Conservation (phyloP, 768 basidiomycete genomes). For the Suillus luteus region DNA sequence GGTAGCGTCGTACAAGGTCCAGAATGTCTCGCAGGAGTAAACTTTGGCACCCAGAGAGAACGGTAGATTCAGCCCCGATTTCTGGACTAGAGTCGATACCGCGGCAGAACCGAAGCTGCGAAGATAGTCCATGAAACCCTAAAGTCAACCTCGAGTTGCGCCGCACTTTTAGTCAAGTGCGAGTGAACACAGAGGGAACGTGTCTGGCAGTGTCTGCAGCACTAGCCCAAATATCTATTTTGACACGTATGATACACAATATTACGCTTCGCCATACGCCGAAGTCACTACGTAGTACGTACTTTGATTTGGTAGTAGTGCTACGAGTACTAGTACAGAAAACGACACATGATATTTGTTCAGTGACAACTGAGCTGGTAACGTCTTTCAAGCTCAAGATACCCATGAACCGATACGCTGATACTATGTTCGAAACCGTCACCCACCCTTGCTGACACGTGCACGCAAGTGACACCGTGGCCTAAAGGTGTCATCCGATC, state of each 20-base stretch:
- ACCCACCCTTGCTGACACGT: background rate
- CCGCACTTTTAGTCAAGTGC: background rate
- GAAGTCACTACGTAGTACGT: background rate
- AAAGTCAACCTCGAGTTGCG: background rate
- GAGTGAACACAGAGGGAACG: background rate
- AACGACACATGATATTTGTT: background rate
- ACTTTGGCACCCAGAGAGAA: conserved; percentile 82
- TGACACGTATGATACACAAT: conserved; percentile 2
- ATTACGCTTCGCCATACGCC: too few species aligned
- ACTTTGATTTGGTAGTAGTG: background rate
- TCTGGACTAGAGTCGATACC: conserved; percentile 88
- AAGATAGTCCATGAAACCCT: conserved; percentile 70
- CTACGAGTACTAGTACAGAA: background rate
- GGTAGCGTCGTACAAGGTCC: conserved; percentile 84
- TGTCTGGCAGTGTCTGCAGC: background rate
- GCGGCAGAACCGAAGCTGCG: conserved; percentile 83
- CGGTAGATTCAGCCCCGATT: conserved; percentile 88
- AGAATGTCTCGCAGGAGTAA: conserved; percentile 69
- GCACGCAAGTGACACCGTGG: background rate
- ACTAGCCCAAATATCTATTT: background rate
- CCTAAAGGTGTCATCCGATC: background rate
- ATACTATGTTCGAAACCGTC: background rate
- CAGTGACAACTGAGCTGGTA: background rate
- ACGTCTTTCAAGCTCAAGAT: background rate
- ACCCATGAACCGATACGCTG: background rate